These are phyloP conservation scores for Penicillium paxilli DNA, from an alignment of 495 filamentous ascomycete species.

Conservation along the genomic window DNA sequence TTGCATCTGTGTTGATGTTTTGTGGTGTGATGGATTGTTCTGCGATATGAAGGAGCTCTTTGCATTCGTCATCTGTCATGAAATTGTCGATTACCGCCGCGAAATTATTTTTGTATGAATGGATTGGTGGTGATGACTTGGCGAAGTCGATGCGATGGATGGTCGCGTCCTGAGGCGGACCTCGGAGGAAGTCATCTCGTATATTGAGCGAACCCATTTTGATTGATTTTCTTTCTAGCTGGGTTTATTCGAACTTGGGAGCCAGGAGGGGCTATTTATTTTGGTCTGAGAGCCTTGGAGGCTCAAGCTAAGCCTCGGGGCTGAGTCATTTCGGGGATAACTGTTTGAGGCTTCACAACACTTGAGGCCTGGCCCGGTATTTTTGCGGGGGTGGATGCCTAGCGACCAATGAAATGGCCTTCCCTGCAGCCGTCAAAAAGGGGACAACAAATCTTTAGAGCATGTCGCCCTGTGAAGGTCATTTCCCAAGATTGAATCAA, in stretches of 20 bases:
- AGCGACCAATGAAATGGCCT: too few species aligned
- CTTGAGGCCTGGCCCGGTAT: too few species aligned
- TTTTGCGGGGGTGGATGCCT: too few species aligned
- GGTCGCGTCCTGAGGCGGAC: constrained; percentile 21
- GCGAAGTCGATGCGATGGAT: constrained; percentile 50
- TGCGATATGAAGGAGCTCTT: constrained; percentile 53
- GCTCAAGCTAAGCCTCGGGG: neutral
- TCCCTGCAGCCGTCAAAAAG: too few species aligned
- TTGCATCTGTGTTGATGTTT: neutral
- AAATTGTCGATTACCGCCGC: constrained; percentile 67
- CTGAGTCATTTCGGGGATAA: neutral
- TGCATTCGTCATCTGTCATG: constrained; percentile 61
- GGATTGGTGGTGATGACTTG: constrained; percentile 45
- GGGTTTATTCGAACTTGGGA: neutral
- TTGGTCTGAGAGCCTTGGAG: neutral
- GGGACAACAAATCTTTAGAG: too few species aligned
- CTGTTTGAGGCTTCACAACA: too few species aligned
- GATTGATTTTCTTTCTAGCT: neutral
- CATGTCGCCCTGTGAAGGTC: too few species aligned
- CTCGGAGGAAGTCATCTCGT: constrained; percentile 17
- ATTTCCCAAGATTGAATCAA: too few species aligned
- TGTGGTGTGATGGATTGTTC: constrained; percentile 39
- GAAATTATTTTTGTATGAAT: constrained; percentile 54
- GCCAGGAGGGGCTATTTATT: neutral
- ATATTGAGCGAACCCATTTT: constrained; percentile 11